phyloP scores from a whole-genome alignment of 2,329 filamentous ascomycete species.

The Calonectria pseudoreteaudii region DNA sequence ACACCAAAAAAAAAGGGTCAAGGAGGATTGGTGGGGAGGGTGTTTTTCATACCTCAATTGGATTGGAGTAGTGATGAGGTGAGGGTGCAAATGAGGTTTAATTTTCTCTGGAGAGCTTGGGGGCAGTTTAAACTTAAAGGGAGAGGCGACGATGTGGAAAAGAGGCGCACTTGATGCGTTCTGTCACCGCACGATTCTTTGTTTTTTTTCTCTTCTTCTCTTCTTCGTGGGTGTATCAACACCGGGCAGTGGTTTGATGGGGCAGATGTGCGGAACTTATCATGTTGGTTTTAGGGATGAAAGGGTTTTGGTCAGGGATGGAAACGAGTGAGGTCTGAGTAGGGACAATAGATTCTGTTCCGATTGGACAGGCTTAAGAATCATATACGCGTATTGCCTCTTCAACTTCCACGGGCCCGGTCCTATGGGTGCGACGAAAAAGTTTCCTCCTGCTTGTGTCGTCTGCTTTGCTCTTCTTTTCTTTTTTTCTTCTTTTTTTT shows the following conservation, averaged over 20 bases:
- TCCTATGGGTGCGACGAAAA: no score
- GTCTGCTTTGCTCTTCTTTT: no score
- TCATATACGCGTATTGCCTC: slow-evolving; percentile 3
- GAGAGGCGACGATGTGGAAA: slow-evolving; percentile 22
- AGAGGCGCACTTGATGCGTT: slow-evolving; percentile 6
- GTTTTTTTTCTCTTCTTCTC: slow-evolving; percentile 2
- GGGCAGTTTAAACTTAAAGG: slow-evolving; percentile 12
- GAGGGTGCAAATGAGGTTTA: slow-evolving; percentile 28
- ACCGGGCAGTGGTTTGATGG: slow-evolving; percentile 30
- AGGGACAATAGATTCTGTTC: slow-evolving; percentile 45
- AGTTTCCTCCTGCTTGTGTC: no score
- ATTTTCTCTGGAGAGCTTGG: slow-evolving; percentile 28
- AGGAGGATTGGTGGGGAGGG: slow-evolving; percentile 24
- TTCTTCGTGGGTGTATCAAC: slow-evolving; percentile 25
- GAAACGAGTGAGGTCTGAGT: slow-evolving; percentile 31
- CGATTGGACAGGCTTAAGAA: slow-evolving; percentile 36
- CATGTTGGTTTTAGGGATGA: slow-evolving; percentile 41
- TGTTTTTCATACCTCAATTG: slow-evolving; percentile 46
- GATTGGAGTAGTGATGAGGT: slow-evolving; percentile 40
- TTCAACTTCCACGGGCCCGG: no score
- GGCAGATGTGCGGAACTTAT: slow-evolving; percentile 40
- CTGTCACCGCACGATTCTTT: neutral
- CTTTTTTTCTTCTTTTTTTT: no score
- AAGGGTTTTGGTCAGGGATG: slow-evolving; percentile 39
- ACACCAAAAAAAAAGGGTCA: slow-evolving; percentile 27